A percentile compares a stretch with the other conserved stretches of the same genome.
Conservation (phyloP, 345 rosid species). For the Triadica sebifera region DNA sequence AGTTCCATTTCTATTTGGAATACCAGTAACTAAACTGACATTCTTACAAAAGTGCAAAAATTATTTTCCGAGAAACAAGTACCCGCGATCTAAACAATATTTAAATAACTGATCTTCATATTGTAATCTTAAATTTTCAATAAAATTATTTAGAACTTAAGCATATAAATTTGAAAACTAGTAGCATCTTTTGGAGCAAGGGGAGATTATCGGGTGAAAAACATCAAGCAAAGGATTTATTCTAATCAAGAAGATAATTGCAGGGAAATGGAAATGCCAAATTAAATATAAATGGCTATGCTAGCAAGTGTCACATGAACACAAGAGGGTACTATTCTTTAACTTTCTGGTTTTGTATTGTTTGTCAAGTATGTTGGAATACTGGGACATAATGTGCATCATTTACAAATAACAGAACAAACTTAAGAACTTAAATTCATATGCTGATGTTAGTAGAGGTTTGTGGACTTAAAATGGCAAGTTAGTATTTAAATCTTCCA, state of each 20-base stretch:
- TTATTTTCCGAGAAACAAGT: too few species aligned
- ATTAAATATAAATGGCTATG: neutral
- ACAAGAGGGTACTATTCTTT: neutral
- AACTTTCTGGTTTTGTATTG: neutral
- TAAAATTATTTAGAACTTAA: too few species aligned
- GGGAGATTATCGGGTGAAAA: too few species aligned
- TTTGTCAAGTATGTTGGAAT: neutral
- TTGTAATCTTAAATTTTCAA: too few species aligned
- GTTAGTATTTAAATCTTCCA: neutral
- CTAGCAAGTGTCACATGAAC: neutral
- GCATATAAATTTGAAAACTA: too few species aligned
- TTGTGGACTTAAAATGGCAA: neutral
- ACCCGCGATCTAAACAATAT: too few species aligned
- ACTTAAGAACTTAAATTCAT: neutral
- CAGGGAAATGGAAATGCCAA: neutral
- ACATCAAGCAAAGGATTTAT: too few species aligned
- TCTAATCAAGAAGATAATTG: too few species aligned
- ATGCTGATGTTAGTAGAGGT: neutral
- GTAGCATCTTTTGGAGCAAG: too few species aligned
- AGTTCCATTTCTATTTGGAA: neutral
- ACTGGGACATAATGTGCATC: neutral
- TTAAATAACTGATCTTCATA: too few species aligned
- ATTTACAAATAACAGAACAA: neutral
- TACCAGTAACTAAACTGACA: too few species aligned
- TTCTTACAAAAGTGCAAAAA: too few species aligned